phyloP scores from a whole-genome alignment of 768 basidiomycete species.

The Auriscalpium vulgare region DNA sequence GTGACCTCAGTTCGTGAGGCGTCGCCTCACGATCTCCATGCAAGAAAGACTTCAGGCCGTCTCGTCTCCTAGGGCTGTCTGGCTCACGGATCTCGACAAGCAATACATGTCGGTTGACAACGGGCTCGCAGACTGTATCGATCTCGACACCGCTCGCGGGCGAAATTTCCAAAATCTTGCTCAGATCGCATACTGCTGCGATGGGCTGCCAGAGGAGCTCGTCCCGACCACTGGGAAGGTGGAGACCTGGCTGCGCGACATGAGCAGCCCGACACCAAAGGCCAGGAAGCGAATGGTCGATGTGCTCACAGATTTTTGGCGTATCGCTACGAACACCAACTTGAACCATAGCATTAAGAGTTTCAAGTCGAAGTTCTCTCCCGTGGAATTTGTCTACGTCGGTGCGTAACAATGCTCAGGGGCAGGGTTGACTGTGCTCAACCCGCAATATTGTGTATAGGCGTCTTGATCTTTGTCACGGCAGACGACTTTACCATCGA shows the following conservation, averaged over 20 bases:
- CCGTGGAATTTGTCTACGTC: conserved; percentile 73
- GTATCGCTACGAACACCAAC: conserved; percentile 34
- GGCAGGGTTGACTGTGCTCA: too few relatives aligned
- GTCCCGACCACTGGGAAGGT: conserved; percentile 41
- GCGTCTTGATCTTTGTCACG: conserved; percentile 57
- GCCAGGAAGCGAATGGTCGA: conserved; percentile 49
- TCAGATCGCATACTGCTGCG: conserved; percentile 61
- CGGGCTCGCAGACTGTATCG: conserved; percentile 48
- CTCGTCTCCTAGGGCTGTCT: conserved; percentile 59
- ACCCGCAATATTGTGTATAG: conserved; percentile 26
- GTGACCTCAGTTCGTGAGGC: too few relatives aligned
- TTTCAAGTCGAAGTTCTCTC: conserved; percentile 53
- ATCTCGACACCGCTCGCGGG: conserved; percentile 60
- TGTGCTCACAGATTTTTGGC: conserved; percentile 45
- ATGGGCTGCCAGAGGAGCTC: conserved; percentile 37
- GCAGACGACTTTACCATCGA: conserved; percentile 28
- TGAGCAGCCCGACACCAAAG: conserved; percentile 29
- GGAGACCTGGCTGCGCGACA: conserved; percentile 34
- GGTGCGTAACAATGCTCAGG: conserved; percentile 35
- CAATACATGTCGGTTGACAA: conserved; percentile 49
- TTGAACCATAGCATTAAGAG: conserved; percentile 24
- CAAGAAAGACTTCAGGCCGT: conserved; percentile 77
- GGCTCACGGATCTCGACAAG: conserved; percentile 52
- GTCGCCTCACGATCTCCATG: neutral
- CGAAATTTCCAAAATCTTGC: conserved; percentile 72